Conservation (phyloP, 345 rosid genomes). For the Clarkia xantiana region DNA sequence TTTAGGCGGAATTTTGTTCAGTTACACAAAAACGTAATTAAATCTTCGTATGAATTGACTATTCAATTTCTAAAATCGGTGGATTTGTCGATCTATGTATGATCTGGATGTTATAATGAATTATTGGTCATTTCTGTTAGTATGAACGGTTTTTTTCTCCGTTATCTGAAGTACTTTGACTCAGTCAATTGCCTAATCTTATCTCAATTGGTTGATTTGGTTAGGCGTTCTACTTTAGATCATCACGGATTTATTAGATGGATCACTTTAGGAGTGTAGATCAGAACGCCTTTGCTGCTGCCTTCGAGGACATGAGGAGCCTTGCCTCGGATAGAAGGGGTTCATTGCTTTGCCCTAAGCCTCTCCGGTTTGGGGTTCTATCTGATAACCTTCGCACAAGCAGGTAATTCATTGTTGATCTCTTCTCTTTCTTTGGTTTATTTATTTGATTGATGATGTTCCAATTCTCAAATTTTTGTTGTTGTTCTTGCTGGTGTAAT, state of each 20-base stretch:
- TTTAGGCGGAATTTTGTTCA: not conserved
- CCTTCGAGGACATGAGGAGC: conserved; percentile 40
- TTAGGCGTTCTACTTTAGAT: conserved; percentile 5
- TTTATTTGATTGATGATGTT: not conserved
- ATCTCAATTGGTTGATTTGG: not conserved
- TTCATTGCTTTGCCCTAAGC: conserved; percentile 76
- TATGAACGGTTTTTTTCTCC: not conserved
- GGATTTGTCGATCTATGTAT: not conserved
- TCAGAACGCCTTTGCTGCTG: conserved; percentile 48
- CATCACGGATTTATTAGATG: conserved; percentile 24
- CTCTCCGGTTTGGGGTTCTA: conserved; percentile 45
- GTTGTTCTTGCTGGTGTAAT: conserved; percentile 1
- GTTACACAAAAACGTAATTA: not conserved
- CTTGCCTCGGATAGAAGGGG: conserved; percentile 34
- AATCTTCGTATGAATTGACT: not conserved
- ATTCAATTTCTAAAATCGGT: not conserved
- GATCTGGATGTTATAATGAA: not conserved
- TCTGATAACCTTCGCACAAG: conserved; percentile 32
- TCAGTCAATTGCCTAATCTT: not conserved
- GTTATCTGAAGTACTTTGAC: not conserved
- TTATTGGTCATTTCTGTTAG: not conserved
- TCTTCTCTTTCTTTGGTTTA: not conserved
- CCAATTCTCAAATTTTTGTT: not conserved
- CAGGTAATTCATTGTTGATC: conserved; percentile 24
- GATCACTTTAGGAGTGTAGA: conserved; percentile 48